These are phyloP conservation scores for Saturnispora quitensis DNA, from an alignment of 805 yeast species.

Conservation along the genomic window DNA sequence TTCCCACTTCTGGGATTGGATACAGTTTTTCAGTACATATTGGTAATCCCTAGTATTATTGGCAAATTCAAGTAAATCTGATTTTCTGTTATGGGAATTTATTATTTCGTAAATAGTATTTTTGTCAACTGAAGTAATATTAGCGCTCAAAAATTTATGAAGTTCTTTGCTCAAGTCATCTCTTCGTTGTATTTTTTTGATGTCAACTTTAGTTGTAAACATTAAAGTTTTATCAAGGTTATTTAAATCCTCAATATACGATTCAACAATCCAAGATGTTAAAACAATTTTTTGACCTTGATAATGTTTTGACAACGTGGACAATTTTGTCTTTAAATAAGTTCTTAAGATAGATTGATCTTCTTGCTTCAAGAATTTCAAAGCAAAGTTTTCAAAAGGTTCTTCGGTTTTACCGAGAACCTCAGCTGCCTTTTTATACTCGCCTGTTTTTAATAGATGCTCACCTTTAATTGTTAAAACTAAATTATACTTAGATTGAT, in stretches of 20 bases:
- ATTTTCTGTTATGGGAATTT: constrained; percentile 52
- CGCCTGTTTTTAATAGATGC: constrained; percentile 27
- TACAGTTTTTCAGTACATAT: constrained; percentile 60
- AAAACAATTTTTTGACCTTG: constrained; percentile 42
- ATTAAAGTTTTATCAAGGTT: constrained; percentile 29
- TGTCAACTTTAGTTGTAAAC: not conserved
- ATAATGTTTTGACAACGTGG: constrained; percentile 21
- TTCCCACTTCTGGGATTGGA: constrained; percentile 62
- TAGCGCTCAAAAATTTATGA: constrained; percentile 40
- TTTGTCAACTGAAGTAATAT: constrained; percentile 46
- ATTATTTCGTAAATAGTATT: constrained; percentile 67
- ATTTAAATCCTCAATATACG: constrained; percentile 40
- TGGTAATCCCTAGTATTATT: constrained; percentile 57
- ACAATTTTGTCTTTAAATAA: constrained; percentile 38
- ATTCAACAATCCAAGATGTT: constrained; percentile 59
- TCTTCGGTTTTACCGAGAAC: constrained; percentile 54
- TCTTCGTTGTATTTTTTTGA: not conserved
- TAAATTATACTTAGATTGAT: constrained; percentile 34
- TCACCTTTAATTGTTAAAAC: constrained; percentile 50
- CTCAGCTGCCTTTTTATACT: constrained; percentile 38
- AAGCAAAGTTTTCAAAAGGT: constrained; percentile 62
- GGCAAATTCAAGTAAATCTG: constrained; percentile 60
- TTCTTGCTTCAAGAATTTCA: constrained; percentile 39
- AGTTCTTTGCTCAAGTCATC: constrained; percentile 25
- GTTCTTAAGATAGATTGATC: constrained; percentile 35